Base-by-base conservation (phyloP, 108 stramenopile species). In the Nannochloropsis gaditana region DNA sequence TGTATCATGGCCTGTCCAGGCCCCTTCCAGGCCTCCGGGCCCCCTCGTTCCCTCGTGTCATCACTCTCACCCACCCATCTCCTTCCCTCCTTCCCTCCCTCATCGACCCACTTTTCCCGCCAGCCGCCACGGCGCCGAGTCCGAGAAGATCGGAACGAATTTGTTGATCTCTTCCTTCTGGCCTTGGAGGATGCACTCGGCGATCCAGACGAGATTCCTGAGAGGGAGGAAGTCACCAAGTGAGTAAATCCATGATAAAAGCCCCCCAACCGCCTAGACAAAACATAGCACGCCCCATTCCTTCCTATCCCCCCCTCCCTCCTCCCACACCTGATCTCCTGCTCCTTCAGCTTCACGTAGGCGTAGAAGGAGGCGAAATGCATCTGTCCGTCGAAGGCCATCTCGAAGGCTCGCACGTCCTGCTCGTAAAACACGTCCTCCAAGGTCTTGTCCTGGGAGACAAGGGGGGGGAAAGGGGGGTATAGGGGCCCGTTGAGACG, bases 291-390 rank as follows among this genome's bases (percentile, higher is more conserved):
- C 21, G 2, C 81, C 41, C 81, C 81, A 82, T 31, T 43, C 3
- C 5, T 17, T 42, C 42, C 17, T 43, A 21, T 17, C 42, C 81
- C 9, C 81, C 43, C 41, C 17, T 31, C 41, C 81, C 2, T 2
- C 6, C 42, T 43, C 43, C 11, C 81, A 2, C 19, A 44, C 42
- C 44, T 21, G 3, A 21, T 86, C 86, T 83, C 86, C 92, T 98
- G 97, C 91, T 98, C 97, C 95, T 99, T 99, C 84, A 99, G 96
- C 93, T 98, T 98, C 42, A 98, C 96, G 91, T 98, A 98, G 21
- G 99, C 96, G 88, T 99, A 99, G 89, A 97, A 98, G 80, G 92
- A 90, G 5, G 92, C 99, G 87, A 94, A 99, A 90, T 99, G 97
- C 91, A 99, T 95, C 91, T 99, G 99, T 42, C 96, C 94, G 90